Evolutionary conservation across 768 basidiomycete genomes (phyloP), one percentile per base, ranked within the genome.

Genomic region (Lactarius vividus): DNA sequence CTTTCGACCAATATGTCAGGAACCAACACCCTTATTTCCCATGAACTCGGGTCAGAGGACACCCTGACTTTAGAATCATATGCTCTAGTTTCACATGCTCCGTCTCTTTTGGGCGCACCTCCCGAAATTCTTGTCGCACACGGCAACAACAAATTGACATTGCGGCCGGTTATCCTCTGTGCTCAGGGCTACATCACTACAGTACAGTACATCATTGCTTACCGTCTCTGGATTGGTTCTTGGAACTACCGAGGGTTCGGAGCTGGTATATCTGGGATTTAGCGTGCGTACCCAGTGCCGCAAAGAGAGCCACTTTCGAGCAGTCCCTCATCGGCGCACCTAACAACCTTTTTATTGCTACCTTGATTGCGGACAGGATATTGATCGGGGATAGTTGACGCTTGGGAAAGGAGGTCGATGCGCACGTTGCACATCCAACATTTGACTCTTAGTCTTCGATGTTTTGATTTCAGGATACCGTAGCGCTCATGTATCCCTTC

Each of bases 1-100:
- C 57, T 59, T 53, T 57, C 5, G 49, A 54, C 15, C 46, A 52
- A 26, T 40, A 57, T 57, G 64, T 61, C 61, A 66, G 65, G 65
- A 23, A 58, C 65, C 61, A 66, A 62, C 61, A 61, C 23, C 46
- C 11, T 49, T 56, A 6, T 61, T 44, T 46, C 63, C 56, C 59
- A 66, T 52, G 61, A 42, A 62, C 20, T 20, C 53, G 49, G 56
- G 46, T 58, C 56, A 58, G 23, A 62, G 35, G 35, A 28, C 6
- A 4, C 10, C 15, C 44, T 35, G 10, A 39, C 13, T 57, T 57
- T 33, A 26, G 55, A 35, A 66, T n/a, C 4, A 9, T 26, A 39
- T 6, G 54, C 29, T 28, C 52, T 59, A 35, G 23, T 53, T 62
- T 66, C 61, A 53, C 65, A 62, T 29, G 55, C 16, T 29, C 28